Conservation (phyloP, 352 stramenopile genomes). For the Elongisporangium anandrum region DNA sequence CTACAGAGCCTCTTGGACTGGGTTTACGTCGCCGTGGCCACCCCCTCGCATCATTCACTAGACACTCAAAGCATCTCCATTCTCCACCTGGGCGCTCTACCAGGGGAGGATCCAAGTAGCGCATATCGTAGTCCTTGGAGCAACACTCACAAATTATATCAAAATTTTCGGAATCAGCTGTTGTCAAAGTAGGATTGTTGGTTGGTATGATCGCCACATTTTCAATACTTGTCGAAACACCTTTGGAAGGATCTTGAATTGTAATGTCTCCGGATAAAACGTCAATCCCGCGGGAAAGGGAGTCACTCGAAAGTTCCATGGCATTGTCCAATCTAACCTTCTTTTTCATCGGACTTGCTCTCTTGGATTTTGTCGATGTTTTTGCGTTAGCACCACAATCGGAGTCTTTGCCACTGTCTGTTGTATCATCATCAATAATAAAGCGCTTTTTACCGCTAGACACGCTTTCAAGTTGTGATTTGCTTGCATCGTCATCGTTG, state of each 20-base stretch:
- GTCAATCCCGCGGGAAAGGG: background rate
- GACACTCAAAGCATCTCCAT: constrained; percentile 86
- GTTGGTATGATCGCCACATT: background rate
- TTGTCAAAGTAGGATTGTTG: constrained; percentile 1
- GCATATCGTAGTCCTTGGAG: constrained; percentile 79
- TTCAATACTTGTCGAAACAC: constrained; percentile 1
- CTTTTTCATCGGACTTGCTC: constrained; percentile 10
- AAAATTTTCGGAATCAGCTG: constrained; percentile 39
- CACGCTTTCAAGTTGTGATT: background rate
- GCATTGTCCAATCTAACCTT: constrained; percentile 5
- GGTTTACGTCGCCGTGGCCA: constrained; percentile 64
- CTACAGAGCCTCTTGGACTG: constrained; percentile 11
- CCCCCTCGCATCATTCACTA: constrained; percentile 81
- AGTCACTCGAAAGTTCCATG: background rate
- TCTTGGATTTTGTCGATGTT: constrained; percentile 1
- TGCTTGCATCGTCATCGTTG: background rate
- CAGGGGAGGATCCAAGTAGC: constrained; percentile 78
- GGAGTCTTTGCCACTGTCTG: constrained; percentile 35
- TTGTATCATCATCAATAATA: constrained; percentile 62
- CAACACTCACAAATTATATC: constrained; percentile 79
- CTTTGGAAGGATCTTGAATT: background rate
- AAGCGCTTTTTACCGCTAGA: constrained; percentile 37
- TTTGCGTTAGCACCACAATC: constrained; percentile 10
- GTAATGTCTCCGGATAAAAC: no score
- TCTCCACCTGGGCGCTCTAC: constrained; percentile 67